Conservation (phyloP, 2,329 filamentous ascomycete genomes). For the Venturia aucupariae region DNA sequence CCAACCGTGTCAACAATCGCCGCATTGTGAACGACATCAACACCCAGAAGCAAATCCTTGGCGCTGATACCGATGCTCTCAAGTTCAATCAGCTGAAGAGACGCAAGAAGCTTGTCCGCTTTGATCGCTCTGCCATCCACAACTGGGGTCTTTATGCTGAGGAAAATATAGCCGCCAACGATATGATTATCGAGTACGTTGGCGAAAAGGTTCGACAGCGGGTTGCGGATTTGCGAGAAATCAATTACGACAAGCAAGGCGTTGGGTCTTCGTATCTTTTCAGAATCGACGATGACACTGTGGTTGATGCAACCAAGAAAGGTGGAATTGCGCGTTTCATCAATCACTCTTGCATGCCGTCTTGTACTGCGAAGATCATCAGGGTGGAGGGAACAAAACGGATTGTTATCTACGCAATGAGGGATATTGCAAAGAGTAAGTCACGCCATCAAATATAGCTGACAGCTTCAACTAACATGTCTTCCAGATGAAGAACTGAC, state of each 20-base stretch:
- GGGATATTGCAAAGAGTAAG: slow-evolving; percentile 91
- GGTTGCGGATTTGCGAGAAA: slow-evolving; percentile 92
- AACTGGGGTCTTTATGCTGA: slow-evolving; percentile 98
- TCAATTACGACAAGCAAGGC: slow-evolving; percentile 85
- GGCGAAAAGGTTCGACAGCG: slow-evolving; percentile 95
- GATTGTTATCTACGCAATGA: slow-evolving; percentile 96
- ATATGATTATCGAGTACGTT: slow-evolving; percentile 99
- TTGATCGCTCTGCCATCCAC: slow-evolving; percentile 94
- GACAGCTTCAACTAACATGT: slow-evolving; percentile 1
- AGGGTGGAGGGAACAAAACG: slow-evolving; percentile 96
- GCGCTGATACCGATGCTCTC: slow-evolving; percentile 77
- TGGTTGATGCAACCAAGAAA: slow-evolving; percentile 97
- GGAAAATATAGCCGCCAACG: slow-evolving; percentile 92
- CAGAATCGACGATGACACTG: slow-evolving; percentile 94
- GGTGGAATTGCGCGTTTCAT: slow-evolving; percentile 97
- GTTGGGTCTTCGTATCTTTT: slow-evolving; percentile 97
- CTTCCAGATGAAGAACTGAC: slow-evolving; percentile 88
- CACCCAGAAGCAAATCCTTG: slow-evolving; percentile 76
- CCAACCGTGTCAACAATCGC: slow-evolving; percentile 91
- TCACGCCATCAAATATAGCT: slow-evolving; percentile 21
- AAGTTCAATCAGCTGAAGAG: slow-evolving; percentile 99
- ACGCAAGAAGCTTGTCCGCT: slow-evolving; percentile 97
- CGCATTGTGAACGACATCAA: slow-evolving; percentile 91
- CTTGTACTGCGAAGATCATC: slow-evolving; percentile 99
- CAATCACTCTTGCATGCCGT: slow-evolving; percentile 96